phyloP scores from a whole-genome alignment of 805 yeast genomes.

The Candida nitratophila region DNA sequence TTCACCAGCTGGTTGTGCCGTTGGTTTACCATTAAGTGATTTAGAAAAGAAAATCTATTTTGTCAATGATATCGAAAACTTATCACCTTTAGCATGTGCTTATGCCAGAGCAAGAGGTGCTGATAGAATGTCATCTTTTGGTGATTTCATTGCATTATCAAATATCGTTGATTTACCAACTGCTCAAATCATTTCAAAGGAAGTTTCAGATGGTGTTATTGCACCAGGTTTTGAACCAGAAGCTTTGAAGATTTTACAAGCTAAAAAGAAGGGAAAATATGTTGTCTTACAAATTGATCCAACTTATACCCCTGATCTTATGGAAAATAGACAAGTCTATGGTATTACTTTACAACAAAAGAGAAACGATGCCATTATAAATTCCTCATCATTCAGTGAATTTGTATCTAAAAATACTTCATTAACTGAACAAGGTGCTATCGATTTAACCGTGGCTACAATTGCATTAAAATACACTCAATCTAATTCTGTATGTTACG shows the following conservation, averaged over 20 bases:
- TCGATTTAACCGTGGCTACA: conserved; percentile 95
- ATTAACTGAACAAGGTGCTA: conserved; percentile 84
- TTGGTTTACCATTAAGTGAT: conserved; percentile 87
- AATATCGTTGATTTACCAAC: conserved; percentile 95
- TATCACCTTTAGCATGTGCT: conserved; percentile 95
- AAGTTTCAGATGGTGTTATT: conserved; percentile 97
- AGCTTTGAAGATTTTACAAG: conserved; percentile 80
- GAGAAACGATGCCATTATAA: conserved; percentile 95
- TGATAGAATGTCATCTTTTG: conserved; percentile 98
- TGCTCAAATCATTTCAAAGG: conserved; percentile 94
- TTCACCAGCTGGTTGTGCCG: conserved; percentile 98
- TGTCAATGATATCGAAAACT: conserved; percentile 88
- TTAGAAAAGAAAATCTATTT: conserved; percentile 92
- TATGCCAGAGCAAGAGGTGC: conserved; percentile 99
- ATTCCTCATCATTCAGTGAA: conserved; percentile 84
- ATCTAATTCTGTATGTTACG: conserved; percentile 96
- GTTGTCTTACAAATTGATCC: conserved; percentile 96
- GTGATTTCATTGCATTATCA: conserved; percentile 96
- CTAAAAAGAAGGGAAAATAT: conserved; percentile 96
- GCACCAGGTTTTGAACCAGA: conserved; percentile 95
- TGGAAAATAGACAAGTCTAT: conserved; percentile 91
- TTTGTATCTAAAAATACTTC: conserved; percentile 81
- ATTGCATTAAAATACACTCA: conserved; percentile 96
- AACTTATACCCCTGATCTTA: conserved; percentile 70
- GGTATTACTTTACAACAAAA: conserved; percentile 95